A percentile compares a stretch with the other conserved stretches of the same genome.
phyloP scores from a whole-genome alignment of 1,284 basidiomycete species.

The Schizophyllum amplum region DNA sequence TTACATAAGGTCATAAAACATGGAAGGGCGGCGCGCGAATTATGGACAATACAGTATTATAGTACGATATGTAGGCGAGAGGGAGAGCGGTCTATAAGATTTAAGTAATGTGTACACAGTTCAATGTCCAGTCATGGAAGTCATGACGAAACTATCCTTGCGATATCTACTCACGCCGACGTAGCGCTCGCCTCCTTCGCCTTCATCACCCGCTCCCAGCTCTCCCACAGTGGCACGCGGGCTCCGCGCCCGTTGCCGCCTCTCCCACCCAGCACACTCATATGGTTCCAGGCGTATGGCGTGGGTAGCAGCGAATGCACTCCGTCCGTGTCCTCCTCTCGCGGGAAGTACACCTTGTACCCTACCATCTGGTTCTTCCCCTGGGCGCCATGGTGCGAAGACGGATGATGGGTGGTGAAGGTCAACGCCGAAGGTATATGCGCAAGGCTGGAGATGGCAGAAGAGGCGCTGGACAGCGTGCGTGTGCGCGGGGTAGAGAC shows the following conservation, averaged over 20 bases:
- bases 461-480: not conserved
- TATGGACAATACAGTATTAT: not conserved
- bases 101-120: not conserved
- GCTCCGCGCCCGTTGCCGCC: not conserved
- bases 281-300: not conserved
- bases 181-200: not conserved
- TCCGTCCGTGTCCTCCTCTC: not conserved
- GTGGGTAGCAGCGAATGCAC: not conserved
- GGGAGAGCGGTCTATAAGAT: not conserved
- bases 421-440: not conserved
- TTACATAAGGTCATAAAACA: not conserved
- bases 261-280: not conserved
- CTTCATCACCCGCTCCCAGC: not conserved
- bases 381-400: not conserved
- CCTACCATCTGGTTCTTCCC: not conserved
- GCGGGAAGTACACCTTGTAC: not conserved
- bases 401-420: not conserved
- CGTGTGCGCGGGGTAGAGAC: not conserved
- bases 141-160: too few species aligned
- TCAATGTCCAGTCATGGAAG: too few species aligned
- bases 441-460: not conserved
- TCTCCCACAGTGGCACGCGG: not conserved
- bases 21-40: not conserved
- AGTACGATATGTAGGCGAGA: too few species aligned
- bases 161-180: too few species aligned